A percentile compares a stretch with the other conserved stretches of the same genome.
Evolutionary conservation across 768 basidiomycete species (phyloP).

Genomic region (Boletus barrowsii): DNA sequence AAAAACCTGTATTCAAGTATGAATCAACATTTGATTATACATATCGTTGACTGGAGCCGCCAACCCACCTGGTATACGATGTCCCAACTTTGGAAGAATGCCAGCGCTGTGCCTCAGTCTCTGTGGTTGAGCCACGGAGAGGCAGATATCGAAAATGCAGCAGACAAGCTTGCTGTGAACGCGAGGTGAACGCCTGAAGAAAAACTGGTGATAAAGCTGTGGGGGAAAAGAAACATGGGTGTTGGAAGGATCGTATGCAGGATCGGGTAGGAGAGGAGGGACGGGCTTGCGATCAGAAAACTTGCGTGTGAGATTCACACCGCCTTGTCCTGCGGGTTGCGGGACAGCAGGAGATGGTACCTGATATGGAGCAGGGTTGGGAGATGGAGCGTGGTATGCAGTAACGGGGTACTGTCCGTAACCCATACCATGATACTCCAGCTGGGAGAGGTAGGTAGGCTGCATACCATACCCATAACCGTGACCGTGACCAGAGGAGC

Average conservation of each 20-base stretch:
- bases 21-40: too few species aligned
- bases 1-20: too few species aligned
- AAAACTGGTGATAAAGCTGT: constrained; percentile 12
- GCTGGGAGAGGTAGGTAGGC: constrained; percentile 17
- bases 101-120: too few species aligned
- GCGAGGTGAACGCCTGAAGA: too few species aligned
- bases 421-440: constrained; percentile 17
- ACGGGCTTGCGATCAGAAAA: constrained; percentile 35
- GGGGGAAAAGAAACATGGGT: constrained; percentile 22
- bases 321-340: constrained; percentile 18
- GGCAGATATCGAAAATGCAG: too few species aligned
- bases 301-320: constrained; percentile 33
- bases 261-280: constrained; percentile 24
- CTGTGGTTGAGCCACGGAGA: too few species aligned
- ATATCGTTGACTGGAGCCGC: too few species aligned
- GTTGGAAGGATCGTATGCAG: constrained; percentile 23
- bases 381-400: constrained; percentile 3
- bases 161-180: too few species aligned
- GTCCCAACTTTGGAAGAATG: too few species aligned
- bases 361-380: constrained; percentile 10
- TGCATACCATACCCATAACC: constrained; percentile 20
- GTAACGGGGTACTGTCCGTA: constrained; percentile 22
- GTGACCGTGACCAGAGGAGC: constrained; percentile 27
- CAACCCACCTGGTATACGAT: too few species aligned
- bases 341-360: constrained; percentile 9